These are phyloP conservation scores for Epichloe typhina DNA, from an alignment of 2,329 filamentous ascomycete genomes.

Conservation along the genomic window DNA sequence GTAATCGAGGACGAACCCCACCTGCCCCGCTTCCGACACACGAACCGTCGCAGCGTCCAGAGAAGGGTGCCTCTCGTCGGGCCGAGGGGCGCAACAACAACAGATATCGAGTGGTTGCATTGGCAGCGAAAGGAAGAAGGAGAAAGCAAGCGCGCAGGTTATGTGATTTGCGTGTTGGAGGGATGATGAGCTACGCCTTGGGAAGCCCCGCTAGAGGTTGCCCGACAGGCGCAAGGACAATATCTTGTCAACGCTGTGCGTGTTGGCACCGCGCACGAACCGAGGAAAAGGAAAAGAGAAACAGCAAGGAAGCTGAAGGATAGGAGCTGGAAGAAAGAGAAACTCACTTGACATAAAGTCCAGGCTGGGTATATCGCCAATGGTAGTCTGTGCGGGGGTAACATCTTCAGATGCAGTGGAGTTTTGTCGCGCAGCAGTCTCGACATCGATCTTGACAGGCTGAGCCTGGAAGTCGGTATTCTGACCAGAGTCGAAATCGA, in stretches of 20 bases:
- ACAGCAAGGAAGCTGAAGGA: background rate
- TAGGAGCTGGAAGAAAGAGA: background rate
- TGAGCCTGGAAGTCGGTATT: slow-evolving; percentile 42
- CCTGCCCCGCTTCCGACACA: slow-evolving; percentile 14
- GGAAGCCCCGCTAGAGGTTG: background rate
- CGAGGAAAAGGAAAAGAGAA: background rate
- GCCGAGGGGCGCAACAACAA: background rate
- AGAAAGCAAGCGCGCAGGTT: background rate
- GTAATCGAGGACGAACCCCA: slow-evolving; percentile 19
- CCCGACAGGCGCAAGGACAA: background rate
- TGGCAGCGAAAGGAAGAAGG: background rate
- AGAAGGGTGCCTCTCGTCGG: background rate
- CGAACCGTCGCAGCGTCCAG: slow-evolving; percentile 10
- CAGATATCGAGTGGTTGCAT: slow-evolving; percentile 1
- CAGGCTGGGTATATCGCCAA: slow-evolving; percentile 32
- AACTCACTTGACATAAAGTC: slow-evolving; percentile 40
- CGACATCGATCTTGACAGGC: slow-evolving; percentile 29
- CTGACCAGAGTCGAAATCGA: slow-evolving; percentile 60
- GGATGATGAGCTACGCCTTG: background rate
- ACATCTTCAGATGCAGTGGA: slow-evolving; percentile 25
- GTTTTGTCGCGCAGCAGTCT: slow-evolving; percentile 15
- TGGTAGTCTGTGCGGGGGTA: slow-evolving; percentile 25
- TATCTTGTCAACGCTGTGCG: background rate
- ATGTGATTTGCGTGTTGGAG: slow-evolving; percentile 2
- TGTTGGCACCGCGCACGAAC: background rate